phyloP scores from a whole-genome alignment of 2,329 filamentous ascomycete species.

The Neophaeococcomyces mojaviensis region DNA sequence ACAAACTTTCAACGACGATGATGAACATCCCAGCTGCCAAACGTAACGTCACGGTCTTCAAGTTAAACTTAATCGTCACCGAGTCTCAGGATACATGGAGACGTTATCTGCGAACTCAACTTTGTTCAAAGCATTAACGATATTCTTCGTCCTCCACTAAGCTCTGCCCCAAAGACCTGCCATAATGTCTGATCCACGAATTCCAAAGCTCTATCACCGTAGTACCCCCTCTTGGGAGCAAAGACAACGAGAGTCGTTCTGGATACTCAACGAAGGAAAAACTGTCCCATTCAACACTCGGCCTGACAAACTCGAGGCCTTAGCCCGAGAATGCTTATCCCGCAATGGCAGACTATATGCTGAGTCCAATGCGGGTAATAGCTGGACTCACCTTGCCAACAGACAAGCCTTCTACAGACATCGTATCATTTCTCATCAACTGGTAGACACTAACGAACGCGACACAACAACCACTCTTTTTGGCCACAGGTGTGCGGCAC shows the following conservation, averaged over 20 bases:
- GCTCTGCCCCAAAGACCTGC: too few relatives aligned
- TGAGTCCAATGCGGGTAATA: conserved; percentile 31
- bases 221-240: conserved; percentile 48
- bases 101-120: too few relatives aligned
- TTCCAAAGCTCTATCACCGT: conserved; percentile 44
- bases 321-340: conserved; percentile 49
- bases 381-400: conserved; percentile 47
- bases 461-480: conserved; percentile 54
- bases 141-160: too few relatives aligned
- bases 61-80: too few relatives aligned
- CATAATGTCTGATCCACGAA: conserved; percentile 37
- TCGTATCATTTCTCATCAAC: conserved; percentile 54
- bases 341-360: conserved; percentile 47
- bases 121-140: too few relatives aligned
- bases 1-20: too few relatives aligned
- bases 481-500: conserved; percentile 51
- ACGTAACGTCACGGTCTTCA: too few relatives aligned
- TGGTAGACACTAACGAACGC: conserved; percentile 53
- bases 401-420: conserved; percentile 58
- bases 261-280: conserved; percentile 45
- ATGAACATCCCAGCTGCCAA: too few relatives aligned
- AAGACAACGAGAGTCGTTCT: conserved; percentile 51
- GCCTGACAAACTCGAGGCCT: conserved; percentile 51
- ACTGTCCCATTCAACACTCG: conserved; percentile 46
- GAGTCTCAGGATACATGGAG: too few relatives aligned